Base-by-base conservation (phyloP, 169 alveolate genomes). In the Theileria orientalis region DNA sequence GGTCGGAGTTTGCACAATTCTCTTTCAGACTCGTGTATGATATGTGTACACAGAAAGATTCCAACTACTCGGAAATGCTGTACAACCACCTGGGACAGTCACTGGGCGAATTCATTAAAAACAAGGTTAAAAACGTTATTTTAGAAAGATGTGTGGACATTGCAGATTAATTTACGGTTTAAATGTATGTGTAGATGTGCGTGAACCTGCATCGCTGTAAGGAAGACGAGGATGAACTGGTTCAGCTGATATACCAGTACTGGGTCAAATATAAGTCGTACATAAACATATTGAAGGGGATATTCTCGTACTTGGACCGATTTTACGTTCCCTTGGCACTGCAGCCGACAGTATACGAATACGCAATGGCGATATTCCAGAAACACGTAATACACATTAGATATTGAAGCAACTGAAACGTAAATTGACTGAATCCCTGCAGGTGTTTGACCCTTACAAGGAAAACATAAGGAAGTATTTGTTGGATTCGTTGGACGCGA, bases 21-120 rank as follows among this genome's bases (percentile, higher is more conserved):
- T 68, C n/a, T 27, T 62, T 70, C 54, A 82, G 89, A 19, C 27
- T 73, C 16, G 89, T 82, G 33, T 82, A 82, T 56, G 46, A 49
- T n/a, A 46, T 82, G 67, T 82, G 89, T 74, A 74, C 79, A 33
- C 71, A 63, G 33, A 30, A 37, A 19, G 80, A 63, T 14, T 11
- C 62, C 14, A 21, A 42, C 23, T 37, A 59, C 46, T 83, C 68
- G 59, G 84, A 82, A 44, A 29, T 47, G 21, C 33, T 82, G 0
- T 82, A 82, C 54, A 62, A 14, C 56, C 25, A 69, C 1, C 33
- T 69, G 23, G 61, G 67, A 19, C 72, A 78, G 37, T 42, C 69
- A 9, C 59, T 69, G 30, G 6, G 11, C 29, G 59, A 70, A 9
- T 78, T 25, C 23, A 8, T 78, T 8, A 41, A 42, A 9, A 62